Base-by-base conservation (phyloP, 2,329 filamentous ascomycete species). In the Fusarium nelsonii region DNA sequence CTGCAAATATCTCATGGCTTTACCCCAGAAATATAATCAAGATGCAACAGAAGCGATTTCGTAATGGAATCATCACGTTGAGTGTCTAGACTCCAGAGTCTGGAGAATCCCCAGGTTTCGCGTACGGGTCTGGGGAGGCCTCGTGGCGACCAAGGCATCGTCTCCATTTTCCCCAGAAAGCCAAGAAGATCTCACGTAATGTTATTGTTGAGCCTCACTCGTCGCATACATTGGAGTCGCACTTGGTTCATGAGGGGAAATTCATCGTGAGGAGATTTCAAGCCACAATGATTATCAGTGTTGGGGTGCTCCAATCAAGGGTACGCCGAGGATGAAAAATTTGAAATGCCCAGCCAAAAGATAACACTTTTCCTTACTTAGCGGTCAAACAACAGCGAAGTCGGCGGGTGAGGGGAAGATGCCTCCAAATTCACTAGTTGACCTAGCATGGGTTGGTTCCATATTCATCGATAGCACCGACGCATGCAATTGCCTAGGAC, bases 151-250 rank as follows among this genome's bases (percentile, higher is more conserved):
- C 55, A 49, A 32, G 39, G 55, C 48, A 54, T 53, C 20, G 65
- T 46, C 50, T 62, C 59, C 59, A 63, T 70, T 62, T 70, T 59
- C 68, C 68, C 64, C 68, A 51, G 68, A 65, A 71, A 71, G 56
- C 68, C 68, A 69, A 70, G 57, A 54, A 59, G 40, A 45, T 8
- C 44, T 44, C 49, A 61, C 48, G 43, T 50, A 56, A 65, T 18
- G 52, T 18, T 15, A 37, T 43, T 60, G 10, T 68, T 56, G 53
- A 69, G 58, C 58, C 58, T 68, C 58, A 64, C 18, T 52, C 20
- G 54, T 63, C 43, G 58, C 49, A 40, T 55, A 33, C 12, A 12
- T 23, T n/a, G 32, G 36, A 39, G 57, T 60, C 20, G 28, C 8
- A 12, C 23, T 41, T 43, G 45, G 18, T 26, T 32, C 32, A 53